Evolutionary conservation across 345 rosid species (phyloP), one percentile per base, ranked within the genome.

Genomic region (Arabidopsis arenosa): DNA sequence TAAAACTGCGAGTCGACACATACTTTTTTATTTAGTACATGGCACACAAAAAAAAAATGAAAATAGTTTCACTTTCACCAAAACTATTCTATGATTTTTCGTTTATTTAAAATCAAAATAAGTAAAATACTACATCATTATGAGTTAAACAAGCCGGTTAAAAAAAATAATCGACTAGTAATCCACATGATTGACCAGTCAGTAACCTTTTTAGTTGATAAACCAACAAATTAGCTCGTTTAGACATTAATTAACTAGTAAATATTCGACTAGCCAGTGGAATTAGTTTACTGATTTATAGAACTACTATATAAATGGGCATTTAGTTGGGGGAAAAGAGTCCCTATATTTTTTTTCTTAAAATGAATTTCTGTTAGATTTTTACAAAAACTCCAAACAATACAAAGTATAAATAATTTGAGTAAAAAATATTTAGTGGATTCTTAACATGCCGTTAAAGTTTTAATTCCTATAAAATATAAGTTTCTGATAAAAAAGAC

Each of bases 31-130:
- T 47, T 6, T 15, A 7, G 43, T 47, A 64, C 10, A 28, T 43
- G 6, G 21, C 26, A 63, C 68, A 44, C n/a, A n/a, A n/a, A 28
- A 28, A 14, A 18, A 17, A 51, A 18, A 9, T 8, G 6, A 51
- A 2, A 56, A 51, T 3, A 73, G 15, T 63, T 49, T 72, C 58
- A 48, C 51, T 47, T 33, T 70, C 55, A 43, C 43, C 32, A 73
- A 18, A 51, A 62, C 18, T 53, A 61, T 62, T 39, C 13, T 7
- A 32, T 32, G 3, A 2, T n/a, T 26, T 15, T 64, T 17, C 4
- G 28, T 45, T 30, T 30, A 64, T 5, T 45, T 1, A 32, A 64
- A 44, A 9, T 13, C 7, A 14, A 63, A 44, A 28, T 39, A 37
- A 10, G 32, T 39, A 39, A 6, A 39, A 6, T 23, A 32, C 17